Conservation (phyloP, 208 protist species). For the Crithidia brevicula region DNA sequence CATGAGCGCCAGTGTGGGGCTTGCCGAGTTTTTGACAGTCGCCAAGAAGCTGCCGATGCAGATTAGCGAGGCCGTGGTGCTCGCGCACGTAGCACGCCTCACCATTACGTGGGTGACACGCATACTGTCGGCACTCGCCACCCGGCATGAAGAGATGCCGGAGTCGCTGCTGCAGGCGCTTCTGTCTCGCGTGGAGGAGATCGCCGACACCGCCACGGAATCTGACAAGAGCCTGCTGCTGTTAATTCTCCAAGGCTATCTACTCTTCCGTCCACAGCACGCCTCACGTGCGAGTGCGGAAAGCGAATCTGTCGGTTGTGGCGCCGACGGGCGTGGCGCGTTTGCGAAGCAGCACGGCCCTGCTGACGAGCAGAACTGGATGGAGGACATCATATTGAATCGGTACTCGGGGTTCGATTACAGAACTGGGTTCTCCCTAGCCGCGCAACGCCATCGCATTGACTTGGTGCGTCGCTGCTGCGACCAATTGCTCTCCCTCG, state of each 20-base stretch:
- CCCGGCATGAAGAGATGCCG: constrained; percentile 54
- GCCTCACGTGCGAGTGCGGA: too few species aligned
- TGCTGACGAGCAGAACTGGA: constrained; percentile 7
- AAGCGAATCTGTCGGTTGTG: too few species aligned
- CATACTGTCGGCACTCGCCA: constrained; percentile 59
- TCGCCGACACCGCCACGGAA: constrained; percentile 42
- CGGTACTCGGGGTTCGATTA: too few species aligned
- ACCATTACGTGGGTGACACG: constrained; percentile 72
- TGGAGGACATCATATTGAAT: neutral
- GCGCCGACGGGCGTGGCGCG: neutral
- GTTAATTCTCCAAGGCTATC: constrained; percentile 72
- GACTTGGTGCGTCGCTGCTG: constrained; percentile 50
- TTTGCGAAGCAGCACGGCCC: neutral
- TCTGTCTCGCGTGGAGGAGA: constrained; percentile 43
- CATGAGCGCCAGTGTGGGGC: constrained; percentile 56
- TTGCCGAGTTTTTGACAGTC: constrained; percentile 61
- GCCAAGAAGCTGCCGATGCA: constrained; percentile 66
- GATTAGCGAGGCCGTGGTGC: constrained; percentile 52
- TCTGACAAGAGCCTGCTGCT: constrained; percentile 78
- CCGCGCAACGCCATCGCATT: constrained; percentile 19
- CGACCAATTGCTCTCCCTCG: constrained; percentile 65
- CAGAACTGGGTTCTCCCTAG: too few species aligned
- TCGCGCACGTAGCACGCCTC: constrained; percentile 53
- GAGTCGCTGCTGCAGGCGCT: constrained; percentile 47
- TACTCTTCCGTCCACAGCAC: constrained; percentile 25